phyloP scores from a whole-genome alignment of 768 basidiomycete genomes.

The Phanerochaete sordida region DNA sequence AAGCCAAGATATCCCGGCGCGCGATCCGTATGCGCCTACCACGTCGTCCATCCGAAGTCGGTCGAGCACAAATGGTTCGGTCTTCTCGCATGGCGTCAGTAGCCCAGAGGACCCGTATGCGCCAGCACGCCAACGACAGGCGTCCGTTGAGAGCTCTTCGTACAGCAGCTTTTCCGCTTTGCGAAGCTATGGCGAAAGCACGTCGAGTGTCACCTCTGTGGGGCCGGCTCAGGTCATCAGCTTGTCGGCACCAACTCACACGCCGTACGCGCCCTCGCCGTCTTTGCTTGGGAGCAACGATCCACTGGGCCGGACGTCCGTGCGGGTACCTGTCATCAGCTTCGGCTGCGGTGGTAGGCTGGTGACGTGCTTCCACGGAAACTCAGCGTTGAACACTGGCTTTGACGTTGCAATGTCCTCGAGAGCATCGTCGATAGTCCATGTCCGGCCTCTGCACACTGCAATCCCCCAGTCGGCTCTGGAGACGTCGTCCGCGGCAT shows the following conservation, averaged over 20 bases:
- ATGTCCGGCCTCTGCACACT: constrained; percentile 63
- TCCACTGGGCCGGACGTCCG: constrained; percentile 69
- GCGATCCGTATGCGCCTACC: constrained; percentile 19
- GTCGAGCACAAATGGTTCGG: constrained; percentile 13
- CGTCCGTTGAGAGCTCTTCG: constrained; percentile 12
- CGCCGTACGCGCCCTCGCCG: constrained; percentile 80
- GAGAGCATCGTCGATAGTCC: constrained; percentile 64
- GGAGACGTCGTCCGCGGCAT: constrained; percentile 50
- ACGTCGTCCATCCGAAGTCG: background rate
- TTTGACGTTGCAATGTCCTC: constrained; percentile 77
- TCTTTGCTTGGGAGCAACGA: constrained; percentile 81
- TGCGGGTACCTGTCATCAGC: constrained; percentile 73
- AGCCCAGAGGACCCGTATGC: constrained; percentile 13
- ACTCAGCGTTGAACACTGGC: constrained; percentile 60
- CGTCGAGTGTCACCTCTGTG: background rate
- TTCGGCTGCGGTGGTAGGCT: constrained; percentile 95
- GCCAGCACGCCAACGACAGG: constrained; percentile 8
- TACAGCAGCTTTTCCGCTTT: constrained; percentile 7
- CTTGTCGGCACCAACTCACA: constrained; percentile 35
- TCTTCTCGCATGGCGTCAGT: constrained; percentile 3
- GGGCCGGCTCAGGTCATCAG: constrained; percentile 19
- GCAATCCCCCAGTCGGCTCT: constrained; percentile 67
- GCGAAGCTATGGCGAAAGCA: background rate
- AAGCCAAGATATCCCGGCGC: constrained; percentile 1
- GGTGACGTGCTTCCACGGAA: constrained; percentile 83